Percentiles rank a stretch among this genome's conserved stretches.
Evolutionary conservation across 176 grass and related monocot genomes (phyloP).

Genomic region (Saccharum spontaneum): DNA sequence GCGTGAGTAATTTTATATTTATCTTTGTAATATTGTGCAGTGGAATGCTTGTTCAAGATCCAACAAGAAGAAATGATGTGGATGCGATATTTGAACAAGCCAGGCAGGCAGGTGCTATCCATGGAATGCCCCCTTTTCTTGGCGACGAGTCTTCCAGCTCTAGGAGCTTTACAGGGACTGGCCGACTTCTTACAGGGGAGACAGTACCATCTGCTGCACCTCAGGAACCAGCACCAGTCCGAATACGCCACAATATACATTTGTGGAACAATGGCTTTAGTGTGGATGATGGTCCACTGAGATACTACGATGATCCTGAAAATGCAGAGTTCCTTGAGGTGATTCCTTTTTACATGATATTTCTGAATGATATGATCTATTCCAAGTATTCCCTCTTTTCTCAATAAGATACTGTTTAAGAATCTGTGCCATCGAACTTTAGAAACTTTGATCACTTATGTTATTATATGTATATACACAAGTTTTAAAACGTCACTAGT

Average conservation of each 20-base stretch:
- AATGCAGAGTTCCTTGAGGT: conserved; percentile 90
- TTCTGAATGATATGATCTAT: conserved; percentile 28
- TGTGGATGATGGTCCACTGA: conserved; percentile 87
- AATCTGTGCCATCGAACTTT: background rate
- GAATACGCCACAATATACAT: conserved; percentile 60
- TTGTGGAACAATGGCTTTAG: conserved; percentile 94
- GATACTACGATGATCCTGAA: conserved; percentile 72
- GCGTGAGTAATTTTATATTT: background rate
- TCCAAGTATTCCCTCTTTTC: background rate
- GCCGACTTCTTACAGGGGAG: conserved; percentile 73
- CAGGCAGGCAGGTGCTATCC: conserved; percentile 65
- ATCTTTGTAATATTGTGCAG: conserved; percentile 37
- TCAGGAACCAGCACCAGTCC: conserved; percentile 41
- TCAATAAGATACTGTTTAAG: background rate
- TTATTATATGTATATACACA: background rate
- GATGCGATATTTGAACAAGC: conserved; percentile 80
- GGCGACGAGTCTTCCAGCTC: conserved; percentile 60
- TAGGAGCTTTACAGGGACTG: conserved; percentile 78
- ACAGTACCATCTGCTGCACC: conserved; percentile 46
- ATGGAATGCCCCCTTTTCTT: conserved; percentile 35
- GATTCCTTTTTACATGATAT: conserved; percentile 9
- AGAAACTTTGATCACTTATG: background rate
- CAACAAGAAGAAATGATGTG: conserved; percentile 60
- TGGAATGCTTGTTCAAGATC: conserved; percentile 98
- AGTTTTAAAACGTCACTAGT: background rate